Conservation (phyloP, 176 grass and related monocot genomes). For the Saccharum officinarum region DNA sequence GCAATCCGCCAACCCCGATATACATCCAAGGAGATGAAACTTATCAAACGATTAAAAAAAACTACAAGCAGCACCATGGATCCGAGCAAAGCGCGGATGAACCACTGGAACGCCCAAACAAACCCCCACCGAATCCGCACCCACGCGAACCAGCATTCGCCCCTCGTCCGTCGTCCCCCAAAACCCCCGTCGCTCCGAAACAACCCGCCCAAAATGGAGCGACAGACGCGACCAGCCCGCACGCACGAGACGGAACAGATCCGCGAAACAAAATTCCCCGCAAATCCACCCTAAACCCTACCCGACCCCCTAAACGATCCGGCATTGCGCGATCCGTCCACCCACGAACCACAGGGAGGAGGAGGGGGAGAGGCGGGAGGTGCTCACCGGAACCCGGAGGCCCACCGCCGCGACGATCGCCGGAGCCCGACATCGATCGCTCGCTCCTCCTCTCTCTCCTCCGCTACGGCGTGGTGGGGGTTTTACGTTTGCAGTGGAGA, state of each 20-base stretch:
- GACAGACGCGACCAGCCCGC: not conserved
- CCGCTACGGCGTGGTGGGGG: not conserved
- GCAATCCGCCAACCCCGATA: not conserved
- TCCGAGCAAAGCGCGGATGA: not conserved
- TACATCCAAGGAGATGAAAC: not conserved
- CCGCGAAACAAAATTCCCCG: not conserved
- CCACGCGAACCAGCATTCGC: constrained; percentile 13
- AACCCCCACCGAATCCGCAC: not conserved
- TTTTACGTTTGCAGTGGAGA: not conserved
- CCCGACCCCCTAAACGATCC: not conserved
- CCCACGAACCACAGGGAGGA: not conserved
- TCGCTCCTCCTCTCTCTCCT: not conserved
- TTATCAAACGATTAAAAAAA: not conserved
- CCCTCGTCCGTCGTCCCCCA: not conserved
- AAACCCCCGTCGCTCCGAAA: not conserved
- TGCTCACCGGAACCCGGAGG: constrained; percentile 29
- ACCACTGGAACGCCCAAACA: not conserved
- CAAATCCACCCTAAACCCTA: constrained; percentile 7
- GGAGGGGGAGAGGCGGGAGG: not conserved
- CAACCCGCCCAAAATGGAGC: not conserved
- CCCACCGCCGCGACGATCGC: constrained; percentile 28
- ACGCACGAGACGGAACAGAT: not conserved
- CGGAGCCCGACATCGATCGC: constrained; percentile 24
- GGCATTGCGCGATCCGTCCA: constrained; percentile 24
- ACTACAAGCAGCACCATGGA: not conserved